Percentiles rank a stretch among this genome's conserved stretches.
These are phyloP conservation scores for Dryas octopetala DNA, from an alignment of 306 rosid genomes.

Conservation along the genomic window DNA sequence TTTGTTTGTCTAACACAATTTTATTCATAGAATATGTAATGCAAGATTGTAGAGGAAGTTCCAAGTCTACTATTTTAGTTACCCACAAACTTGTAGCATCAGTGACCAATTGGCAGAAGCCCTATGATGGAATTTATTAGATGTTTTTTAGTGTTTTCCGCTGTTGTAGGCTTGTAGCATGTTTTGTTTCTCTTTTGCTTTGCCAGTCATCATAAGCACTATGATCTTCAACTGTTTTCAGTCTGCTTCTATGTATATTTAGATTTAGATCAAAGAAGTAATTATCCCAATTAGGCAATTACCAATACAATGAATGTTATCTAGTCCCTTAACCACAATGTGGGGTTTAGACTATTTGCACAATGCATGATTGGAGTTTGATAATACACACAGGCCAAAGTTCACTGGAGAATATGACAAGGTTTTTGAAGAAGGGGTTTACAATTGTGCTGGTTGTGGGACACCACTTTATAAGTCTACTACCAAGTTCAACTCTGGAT, in stretches of 20 bases:
- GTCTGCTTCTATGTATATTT: background rate
- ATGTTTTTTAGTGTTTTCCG: background rate
- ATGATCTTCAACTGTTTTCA: background rate
- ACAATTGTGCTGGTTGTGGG: constrained; percentile 77
- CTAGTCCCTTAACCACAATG: background rate
- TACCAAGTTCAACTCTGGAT: constrained; percentile 82
- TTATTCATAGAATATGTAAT: background rate
- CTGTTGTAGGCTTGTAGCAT: background rate
- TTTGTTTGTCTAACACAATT: background rate
- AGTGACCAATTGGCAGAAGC: background rate
- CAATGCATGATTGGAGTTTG: background rate
- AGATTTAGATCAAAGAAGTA: background rate
- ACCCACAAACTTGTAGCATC: background rate
- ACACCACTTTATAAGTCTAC: constrained; percentile 75
- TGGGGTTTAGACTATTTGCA: background rate
- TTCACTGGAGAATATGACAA: constrained; percentile 84
- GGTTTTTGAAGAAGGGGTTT: constrained; percentile 69
- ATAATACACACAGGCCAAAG: constrained; percentile 45
- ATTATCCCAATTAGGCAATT: background rate
- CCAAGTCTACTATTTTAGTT: background rate
- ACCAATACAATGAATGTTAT: background rate
- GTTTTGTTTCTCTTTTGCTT: background rate
- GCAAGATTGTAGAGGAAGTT: background rate
- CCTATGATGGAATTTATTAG: background rate
- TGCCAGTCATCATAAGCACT: too few relatives aligned